A percentile compares a stretch with the other conserved stretches of the same genome.
Evolutionary conservation across 331 rosid genomes (phyloP).

Genomic region (Telfairia occidentalis): DNA sequence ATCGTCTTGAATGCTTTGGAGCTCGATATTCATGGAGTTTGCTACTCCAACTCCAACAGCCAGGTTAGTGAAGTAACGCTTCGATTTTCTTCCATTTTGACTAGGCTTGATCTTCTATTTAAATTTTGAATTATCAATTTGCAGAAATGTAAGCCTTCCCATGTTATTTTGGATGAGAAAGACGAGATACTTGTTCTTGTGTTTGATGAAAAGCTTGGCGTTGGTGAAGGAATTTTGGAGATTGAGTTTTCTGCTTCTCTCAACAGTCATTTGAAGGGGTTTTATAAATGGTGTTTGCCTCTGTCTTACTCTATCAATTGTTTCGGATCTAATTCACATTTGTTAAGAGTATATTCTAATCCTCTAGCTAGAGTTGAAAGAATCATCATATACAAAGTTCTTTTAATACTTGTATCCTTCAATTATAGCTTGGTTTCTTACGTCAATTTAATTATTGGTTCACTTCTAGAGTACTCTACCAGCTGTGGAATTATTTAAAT

Average conservation of each 20-base stretch:
- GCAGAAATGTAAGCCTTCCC: constrained; percentile 26
- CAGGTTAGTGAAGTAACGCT: constrained; percentile 27
- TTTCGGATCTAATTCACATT: neutral
- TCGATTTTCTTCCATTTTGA: neutral
- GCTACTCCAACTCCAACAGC: constrained; percentile 27
- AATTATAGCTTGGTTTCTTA: neutral
- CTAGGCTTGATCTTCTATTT: neutral
- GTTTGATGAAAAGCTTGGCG: constrained; percentile 36
- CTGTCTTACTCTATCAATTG: no score
- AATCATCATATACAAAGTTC: neutral
- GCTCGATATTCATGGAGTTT: constrained; percentile 30
- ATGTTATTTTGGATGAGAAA: constrained; percentile 36
- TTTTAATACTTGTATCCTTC: neutral
- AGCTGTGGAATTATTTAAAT: neutral
- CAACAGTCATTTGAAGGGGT: constrained; percentile 36
- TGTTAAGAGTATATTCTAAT: neutral
- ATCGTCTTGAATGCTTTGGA: constrained; percentile 47
- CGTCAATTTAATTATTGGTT: neutral
- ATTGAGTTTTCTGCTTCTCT: constrained; percentile 50
- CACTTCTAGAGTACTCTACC: neutral
- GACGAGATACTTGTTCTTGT: constrained; percentile 47
- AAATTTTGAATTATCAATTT: constrained; percentile 2
- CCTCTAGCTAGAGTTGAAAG: neutral
- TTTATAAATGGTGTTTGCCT: constrained; percentile 36
- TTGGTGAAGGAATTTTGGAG: constrained; percentile 42